Evolutionary conservation across 2,329 filamentous ascomycete species (phyloP), one percentile per base, ranked within the genome.

Genomic region (Lecanicillium sp.): DNA sequence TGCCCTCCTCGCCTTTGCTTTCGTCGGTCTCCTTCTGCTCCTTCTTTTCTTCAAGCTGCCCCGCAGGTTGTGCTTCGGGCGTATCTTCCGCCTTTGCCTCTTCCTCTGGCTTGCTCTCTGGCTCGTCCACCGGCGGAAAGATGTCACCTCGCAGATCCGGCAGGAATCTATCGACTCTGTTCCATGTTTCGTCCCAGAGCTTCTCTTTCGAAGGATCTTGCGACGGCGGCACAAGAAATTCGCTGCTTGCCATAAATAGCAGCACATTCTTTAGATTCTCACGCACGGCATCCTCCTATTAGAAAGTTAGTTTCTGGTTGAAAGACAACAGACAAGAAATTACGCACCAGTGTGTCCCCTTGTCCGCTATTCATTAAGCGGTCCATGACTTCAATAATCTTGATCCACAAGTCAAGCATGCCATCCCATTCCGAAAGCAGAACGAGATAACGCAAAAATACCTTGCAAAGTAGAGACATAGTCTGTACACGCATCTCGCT

Each of bases 241-340:
- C 89, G 36, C 83, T 89, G 56, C 82, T 92, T 5, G 85, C 80
- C 88, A 98, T 95, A 52, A 98, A 92, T 9, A 98, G 71, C 17
- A 96, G 68, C 37, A 96, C 88, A 48, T 98, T 98, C 64, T 98
- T 98, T 42, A 98, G 67, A 48, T 87, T 92, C 61, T 98, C 92
- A 1, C 86, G 85, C 3, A 96, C 88, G 11, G 92, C 90, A 67
- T 98, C 92, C 62, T 94, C 88, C 80, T 94, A 50, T 13, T 28
- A n/a, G 11, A 16, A 12, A 4, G 39, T 51, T 17, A 48, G 38
- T 15, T 14, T 8, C 5, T 15, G 25, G 19, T 31, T 18, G 9
- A 22, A 6, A 28, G 6, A 19, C 34, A 4, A 22, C 12, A 14
- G 20, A 20, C 11, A 30, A 2, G 14, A 18, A 30, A 30, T 17